phyloP scores from a whole-genome alignment of 257 asterid species.

The Solanum sejunctum region DNA sequence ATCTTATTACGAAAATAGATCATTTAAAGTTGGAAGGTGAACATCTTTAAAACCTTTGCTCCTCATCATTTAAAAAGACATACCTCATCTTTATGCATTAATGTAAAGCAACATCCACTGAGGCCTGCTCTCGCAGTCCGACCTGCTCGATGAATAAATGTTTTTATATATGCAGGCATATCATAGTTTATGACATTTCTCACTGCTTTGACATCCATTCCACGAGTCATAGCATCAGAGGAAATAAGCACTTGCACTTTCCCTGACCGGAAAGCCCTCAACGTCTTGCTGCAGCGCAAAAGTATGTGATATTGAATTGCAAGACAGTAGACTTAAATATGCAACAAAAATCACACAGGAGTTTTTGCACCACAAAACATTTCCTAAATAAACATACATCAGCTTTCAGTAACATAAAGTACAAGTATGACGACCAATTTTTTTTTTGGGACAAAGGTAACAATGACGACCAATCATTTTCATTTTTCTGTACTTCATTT shows the following conservation, averaged over 20 bases:
- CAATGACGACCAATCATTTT: background rate
- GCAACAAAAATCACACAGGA: background rate
- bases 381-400: background rate
- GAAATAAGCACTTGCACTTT: conserved; percentile 61
- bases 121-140: conserved; percentile 91
- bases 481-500: background rate
- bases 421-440: background rate
- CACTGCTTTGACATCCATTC: conserved; percentile 93
- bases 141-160: conserved; percentile 86
- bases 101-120: conserved; percentile 66
- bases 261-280: conserved; percentile 71
- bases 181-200: conserved; percentile 75
- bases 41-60: background rate
- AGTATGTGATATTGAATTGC: background rate
- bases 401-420: background rate
- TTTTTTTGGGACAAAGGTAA: too few relatives aligned
- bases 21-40: background rate
- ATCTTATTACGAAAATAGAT: background rate
- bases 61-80: background rate
- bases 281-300: conserved; percentile 46
- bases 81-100: conserved; percentile 66
- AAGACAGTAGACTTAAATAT: background rate
- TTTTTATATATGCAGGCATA: conserved; percentile 66
- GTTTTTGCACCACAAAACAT: background rate
- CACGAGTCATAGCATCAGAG: conserved; percentile 90